Base-by-base conservation (phyloP, 2,329 filamentous ascomycete genomes). In the Calycina herbarum region DNA sequence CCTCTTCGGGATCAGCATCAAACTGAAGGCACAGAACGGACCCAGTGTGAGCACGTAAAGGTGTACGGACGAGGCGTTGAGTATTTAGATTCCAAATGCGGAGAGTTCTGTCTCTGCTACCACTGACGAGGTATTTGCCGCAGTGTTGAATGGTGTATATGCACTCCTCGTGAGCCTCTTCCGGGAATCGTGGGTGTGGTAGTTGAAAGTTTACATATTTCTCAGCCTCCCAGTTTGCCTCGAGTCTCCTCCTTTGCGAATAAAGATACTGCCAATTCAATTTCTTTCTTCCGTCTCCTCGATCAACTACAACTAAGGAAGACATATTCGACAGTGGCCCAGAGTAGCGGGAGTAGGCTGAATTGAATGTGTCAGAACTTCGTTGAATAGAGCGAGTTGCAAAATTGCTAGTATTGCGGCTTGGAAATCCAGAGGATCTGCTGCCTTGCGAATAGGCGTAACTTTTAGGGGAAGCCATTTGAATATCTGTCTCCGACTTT, bases 11-110 rank as follows among this genome's bases (percentile, higher is more conserved):
- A 61, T 90, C 87, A 3, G 94, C 89, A 74, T 99, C 95, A 75
- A 98, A 99, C 74, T 99, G 95, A 33, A 99, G 82, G 75, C 95
- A 99, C 11, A 99, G 80, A 0, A 99, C 95, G 0, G 94, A 98
- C 15, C 93, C 94, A 11, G 78, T 80, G 76, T 99, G 95, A 2
- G 91, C 94, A 5, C 79, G 75, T 8, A 99, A 80, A 1, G 93
- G 92, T n/a, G 83, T 82, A 40, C 89, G 83, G 20, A 89, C 82
- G n/a, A 97, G 81, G 42, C 94, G 86, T 66, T 90, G 88, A 0
- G 91, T 96, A 57, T 91, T 86, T 69, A 98, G 81, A 76, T 96
- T 88, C 95, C 95, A 99, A 60, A 97, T 89, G 51, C 94, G 88
- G 70, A 99, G 86, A 0, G 92, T 92, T 70, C 86, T 89, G 75